These are phyloP conservation scores for Quercus wislizeni DNA, from an alignment of 306 rosid species.

Conservation along the genomic window DNA sequence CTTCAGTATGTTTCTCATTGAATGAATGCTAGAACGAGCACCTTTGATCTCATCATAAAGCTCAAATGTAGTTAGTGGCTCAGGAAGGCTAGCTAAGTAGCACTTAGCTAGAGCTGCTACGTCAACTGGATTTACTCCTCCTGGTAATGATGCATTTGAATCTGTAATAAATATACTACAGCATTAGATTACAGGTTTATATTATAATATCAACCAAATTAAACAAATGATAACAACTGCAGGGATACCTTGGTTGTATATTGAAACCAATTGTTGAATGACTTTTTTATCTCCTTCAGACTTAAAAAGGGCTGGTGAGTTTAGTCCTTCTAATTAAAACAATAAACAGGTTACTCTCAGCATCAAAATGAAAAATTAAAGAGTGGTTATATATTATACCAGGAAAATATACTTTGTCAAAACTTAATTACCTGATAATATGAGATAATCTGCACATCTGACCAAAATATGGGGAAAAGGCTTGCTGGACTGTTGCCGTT, in stretches of 20 bases:
- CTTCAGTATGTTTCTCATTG: slow-evolving; percentile 75
- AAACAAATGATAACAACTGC: slow-evolving; percentile 23
- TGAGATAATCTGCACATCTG: slow-evolving; percentile 83
- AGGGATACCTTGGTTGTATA: slow-evolving; percentile 77
- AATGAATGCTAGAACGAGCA: slow-evolving; percentile 69
- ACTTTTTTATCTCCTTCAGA: slow-evolving; percentile 79
- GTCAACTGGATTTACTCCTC: slow-evolving; percentile 73
- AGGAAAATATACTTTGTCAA: slow-evolving; percentile 18
- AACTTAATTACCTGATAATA: slow-evolving; percentile 71
- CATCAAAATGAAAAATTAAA: slow-evolving; percentile 9
- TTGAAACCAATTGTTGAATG: slow-evolving; percentile 76
- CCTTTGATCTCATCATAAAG: slow-evolving; percentile 71
- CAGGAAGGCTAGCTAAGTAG: slow-evolving; percentile 94
- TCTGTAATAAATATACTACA: slow-evolving; percentile 43
- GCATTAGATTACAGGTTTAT: slow-evolving; percentile 5
- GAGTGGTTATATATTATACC: not conserved
- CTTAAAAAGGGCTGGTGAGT: slow-evolving; percentile 68
- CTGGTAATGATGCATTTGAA: slow-evolving; percentile 69
- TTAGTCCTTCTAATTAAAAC: slow-evolving; percentile 58
- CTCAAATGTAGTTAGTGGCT: slow-evolving; percentile 80
- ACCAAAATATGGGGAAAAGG: slow-evolving; percentile 81
- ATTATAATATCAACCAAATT: slow-evolving; percentile 13
- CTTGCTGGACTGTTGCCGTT: slow-evolving; percentile 69
- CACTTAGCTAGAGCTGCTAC: slow-evolving; percentile 84
- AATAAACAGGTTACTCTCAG: slow-evolving; percentile 7